Base-by-base conservation (phyloP, 75 land plant genomes). In the Picea glauca region DNA sequence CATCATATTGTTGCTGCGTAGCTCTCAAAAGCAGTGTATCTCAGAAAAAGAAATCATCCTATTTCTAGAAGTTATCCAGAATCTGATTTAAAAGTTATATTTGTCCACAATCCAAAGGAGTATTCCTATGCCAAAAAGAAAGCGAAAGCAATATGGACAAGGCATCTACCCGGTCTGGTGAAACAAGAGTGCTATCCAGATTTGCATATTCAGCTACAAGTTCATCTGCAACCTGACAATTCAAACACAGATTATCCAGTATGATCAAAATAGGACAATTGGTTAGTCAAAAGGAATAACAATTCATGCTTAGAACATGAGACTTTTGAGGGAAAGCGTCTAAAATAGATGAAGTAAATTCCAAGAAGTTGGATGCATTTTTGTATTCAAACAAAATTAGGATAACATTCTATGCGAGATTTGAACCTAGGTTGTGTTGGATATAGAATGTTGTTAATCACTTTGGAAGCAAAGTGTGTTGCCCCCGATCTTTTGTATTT, bases 191-290 rank as follows among this genome's bases (percentile, higher is more conserved):
- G 63, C 79, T 78, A 59, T 79, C 84, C 50, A 85, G 78, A 82
- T 87, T 83, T 58, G 83, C 82, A 76, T 81, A 85, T 50, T 89
- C 90, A 26, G 86, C 89, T 50, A 89, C 85, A 40, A 89, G 73
- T 80, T 89, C 90, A 81, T 89, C 90, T 58, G 90, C 90, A 60
- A 89, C 90, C 90, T 89, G 86, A 58, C 65, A 70, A 17, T 35
- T 66, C 40, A 66, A 66, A 70, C 20, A 8, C 8, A 11, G n/a
- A 32, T 38, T 20, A 70, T 38, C 43, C 33, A 43, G 15, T 18
- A 15, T 7, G 18, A 66, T 32, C 13, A 66, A 70, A 20, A 20
- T 21, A 70, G 56, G 26, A 38, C 50, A 1, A 15, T 43, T 43
- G n/a, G 35, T 43, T 38, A 20, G 13, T 70, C 56, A 8, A 43